Evolutionary conservation across 352 stramenopile genomes (phyloP).

Genomic region (Globisporangium emineosum): DNA sequence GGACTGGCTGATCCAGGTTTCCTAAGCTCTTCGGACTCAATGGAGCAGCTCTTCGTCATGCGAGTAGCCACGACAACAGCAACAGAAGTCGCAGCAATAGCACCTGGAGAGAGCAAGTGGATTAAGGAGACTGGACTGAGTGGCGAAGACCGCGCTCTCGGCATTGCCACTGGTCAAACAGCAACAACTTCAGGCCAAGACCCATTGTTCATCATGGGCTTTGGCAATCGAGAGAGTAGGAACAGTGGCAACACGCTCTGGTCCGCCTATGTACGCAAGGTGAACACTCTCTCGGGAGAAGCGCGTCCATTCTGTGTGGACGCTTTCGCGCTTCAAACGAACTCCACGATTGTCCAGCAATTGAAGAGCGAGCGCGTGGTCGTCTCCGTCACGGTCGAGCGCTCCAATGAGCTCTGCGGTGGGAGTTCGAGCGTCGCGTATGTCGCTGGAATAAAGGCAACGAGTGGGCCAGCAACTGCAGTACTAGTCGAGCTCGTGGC

Average conservation of each 20-base stretch:
- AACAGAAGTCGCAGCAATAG: background rate
- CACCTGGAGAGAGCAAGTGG: constrained; percentile 9
- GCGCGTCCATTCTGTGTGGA: constrained; percentile 10
- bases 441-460: constrained; percentile 5
- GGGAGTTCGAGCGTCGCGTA: background rate
- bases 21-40: background rate
- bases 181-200: background rate
- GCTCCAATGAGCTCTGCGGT: constrained; percentile 15
- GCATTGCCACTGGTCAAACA: too few relatives aligned
- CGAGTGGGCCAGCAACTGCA: constrained; percentile 6
- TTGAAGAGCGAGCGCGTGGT: constrained; percentile 3
- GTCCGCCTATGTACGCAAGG: background rate
- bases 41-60: constrained; percentile 12
- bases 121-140: background rate
- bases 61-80: background rate
- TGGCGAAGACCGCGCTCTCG: constrained; percentile 5
- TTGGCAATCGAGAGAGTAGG: background rate
- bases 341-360: constrained; percentile 10
- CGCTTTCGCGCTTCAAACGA: constrained; percentile 13
- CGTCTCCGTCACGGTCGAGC: background rate
- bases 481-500: background rate
- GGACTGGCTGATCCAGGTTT: constrained; percentile 9
- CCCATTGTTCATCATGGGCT: constrained; percentile 8
- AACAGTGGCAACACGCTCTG: background rate
- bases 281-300: background rate